A percentile compares a stretch with the other conserved stretches of the same genome.
These are phyloP conservation scores for Cenchrus fungigraminus DNA, from an alignment of 176 grass and related monocot genomes.

Conservation along the genomic window DNA sequence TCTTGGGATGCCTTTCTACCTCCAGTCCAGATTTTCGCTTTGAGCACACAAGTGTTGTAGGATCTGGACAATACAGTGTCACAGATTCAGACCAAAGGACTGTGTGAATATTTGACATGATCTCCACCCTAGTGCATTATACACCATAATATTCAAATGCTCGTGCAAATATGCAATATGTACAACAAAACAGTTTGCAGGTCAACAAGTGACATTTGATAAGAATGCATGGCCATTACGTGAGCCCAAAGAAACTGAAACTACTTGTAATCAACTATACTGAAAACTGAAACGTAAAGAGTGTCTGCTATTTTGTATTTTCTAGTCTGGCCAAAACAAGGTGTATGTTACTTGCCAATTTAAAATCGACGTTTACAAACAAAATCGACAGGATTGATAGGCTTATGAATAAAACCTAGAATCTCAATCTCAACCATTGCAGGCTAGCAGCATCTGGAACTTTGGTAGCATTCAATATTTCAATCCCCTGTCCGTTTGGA, in stretches of 20 bases:
- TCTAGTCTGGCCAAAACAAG: background rate
- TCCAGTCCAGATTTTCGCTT: slow-evolving; percentile 36
- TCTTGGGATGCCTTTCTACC: slow-evolving; percentile 42
- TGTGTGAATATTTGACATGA: background rate
- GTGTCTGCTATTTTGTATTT: background rate
- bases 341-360: background rate
- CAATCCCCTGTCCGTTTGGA: background rate
- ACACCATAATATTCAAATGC: background rate
- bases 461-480: background rate
- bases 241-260: background rate
- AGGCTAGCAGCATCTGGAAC: background rate
- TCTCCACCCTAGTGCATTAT: background rate
- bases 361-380: too few species aligned
- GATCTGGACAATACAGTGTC: slow-evolving; percentile 16
- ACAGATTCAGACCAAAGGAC: background rate
- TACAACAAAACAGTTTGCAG: background rate
- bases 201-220: background rate
- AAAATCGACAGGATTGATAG: background rate
- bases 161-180: background rate
- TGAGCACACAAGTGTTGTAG: background rate
- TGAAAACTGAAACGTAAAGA: background rate
- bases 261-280: background rate
- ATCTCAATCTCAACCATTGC: background rate
- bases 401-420: background rate
- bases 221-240: background rate